Evolutionary conservation across 352 stramenopile species (phyloP).

Genomic region (Globisporangium polare): DNA sequence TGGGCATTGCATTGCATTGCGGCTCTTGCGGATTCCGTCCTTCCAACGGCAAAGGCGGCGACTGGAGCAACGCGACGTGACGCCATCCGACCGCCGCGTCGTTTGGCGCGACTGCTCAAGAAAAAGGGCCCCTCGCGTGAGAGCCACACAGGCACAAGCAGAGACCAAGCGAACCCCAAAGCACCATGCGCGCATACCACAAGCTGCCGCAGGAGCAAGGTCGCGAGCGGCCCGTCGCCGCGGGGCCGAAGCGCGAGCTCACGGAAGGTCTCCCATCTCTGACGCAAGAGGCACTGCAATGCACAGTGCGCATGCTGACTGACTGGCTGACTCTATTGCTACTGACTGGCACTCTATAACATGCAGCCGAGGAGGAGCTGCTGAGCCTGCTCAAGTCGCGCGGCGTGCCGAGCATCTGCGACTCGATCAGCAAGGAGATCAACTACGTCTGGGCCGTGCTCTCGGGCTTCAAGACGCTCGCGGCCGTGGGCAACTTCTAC

Average conservation of each 20-base stretch:
- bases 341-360: not conserved
- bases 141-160: not conserved
- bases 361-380: slow-evolving; percentile 58
- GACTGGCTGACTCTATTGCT: not conserved
- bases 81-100: not conserved
- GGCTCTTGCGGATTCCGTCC: slow-evolving; percentile 4
- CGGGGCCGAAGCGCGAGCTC: slow-evolving; percentile 20
- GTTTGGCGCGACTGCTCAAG: not conserved
- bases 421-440: slow-evolving; percentile 72
- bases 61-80: slow-evolving; percentile 9
- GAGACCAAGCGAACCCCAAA: not conserved
- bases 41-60: not conserved
- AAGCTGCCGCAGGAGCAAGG: slow-evolving; percentile 14
- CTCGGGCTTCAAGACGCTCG: slow-evolving; percentile 65
- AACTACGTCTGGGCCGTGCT: slow-evolving; percentile 70
- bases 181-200: slow-evolving; percentile 30
- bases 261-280: slow-evolving; percentile 28
- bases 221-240: not conserved
- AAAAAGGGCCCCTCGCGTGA: not conserved
- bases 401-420: slow-evolving; percentile 61
- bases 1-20: not conserved
- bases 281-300: not conserved
- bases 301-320: not conserved
- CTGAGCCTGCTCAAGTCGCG: slow-evolving; percentile 56
- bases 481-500: slow-evolving; percentile 71